Evolutionary conservation across 2,329 filamentous ascomycete genomes (phyloP), one percentile per base, ranked within the genome.

Genomic region (Claviceps sp.): DNA sequence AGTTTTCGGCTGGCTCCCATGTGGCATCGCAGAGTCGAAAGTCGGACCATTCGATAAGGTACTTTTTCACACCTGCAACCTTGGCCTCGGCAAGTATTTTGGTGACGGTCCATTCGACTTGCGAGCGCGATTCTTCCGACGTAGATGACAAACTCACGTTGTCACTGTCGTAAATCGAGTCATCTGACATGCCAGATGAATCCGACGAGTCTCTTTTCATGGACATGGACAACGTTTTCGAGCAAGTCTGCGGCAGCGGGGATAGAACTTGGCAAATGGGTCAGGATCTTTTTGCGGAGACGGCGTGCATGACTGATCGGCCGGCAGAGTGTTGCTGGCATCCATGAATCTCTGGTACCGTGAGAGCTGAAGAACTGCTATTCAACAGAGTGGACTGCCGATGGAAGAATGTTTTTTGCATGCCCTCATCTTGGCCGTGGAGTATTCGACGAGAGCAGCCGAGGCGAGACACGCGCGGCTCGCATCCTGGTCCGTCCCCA

Each of bases 1-100:
- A 59, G 51, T 77, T 65, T 5, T 68, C 61, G 10, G 60, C 56
- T 0, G 77, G 75, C 56, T 81, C 77, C 77, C 77, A 81, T 3
- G 65, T 67, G 46, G 67, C 66, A n/a, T 65, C 61, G 34, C 57
- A 54, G 0, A 72, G 58, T 1, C 60, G 56, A 47, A 60, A 71
- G 2, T 62, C 64, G 19, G 64, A 60, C 70, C 70, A 73, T 51
- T 65, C 56, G 11, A 71, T 60, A 3, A 73, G 61, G 53, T 65
- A 73, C 45, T 56, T 57, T 2, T 52, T 51, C 22, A 55, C 47
- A 3, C 61, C 64, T 3, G 60, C 54, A 3, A 65, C 53, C 4
- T 57, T 50, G 7, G 64, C 67, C 55, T 80, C 72, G 0, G 73
- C 72, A 5, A 82, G 65, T 42, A 84, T 73, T 11, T 65, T 64